Evolutionary conservation across 352 stramenopile genomes (phyloP), one percentile per base, ranked within the genome.

Genomic region (Pythium folliculosum): DNA sequence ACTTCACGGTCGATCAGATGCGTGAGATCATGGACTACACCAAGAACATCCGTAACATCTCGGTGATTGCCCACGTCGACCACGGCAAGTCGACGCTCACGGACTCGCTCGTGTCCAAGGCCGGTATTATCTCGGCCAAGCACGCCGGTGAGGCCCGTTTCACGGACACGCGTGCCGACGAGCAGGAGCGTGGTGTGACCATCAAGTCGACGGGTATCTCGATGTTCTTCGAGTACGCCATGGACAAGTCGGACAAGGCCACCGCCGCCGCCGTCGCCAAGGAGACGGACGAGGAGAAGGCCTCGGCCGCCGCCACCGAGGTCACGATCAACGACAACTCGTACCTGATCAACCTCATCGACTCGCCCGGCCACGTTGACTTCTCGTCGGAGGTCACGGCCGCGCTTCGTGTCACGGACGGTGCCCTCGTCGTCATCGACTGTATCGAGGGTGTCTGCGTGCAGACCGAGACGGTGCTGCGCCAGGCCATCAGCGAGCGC

Each of bases 31-130:
- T 94, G 86, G 97, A 99, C 94, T 95, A 99, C 83, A 99, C 98
- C 78, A 96, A 99, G 90, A 99, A 99, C 90, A 99, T 99, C 89
- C 95, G 98, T 92, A 99, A 98, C 78, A 99, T 99, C 95, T 99
- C 93, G 71, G 97, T 99, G 71, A 99, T 99, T 88, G 98, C 97
- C 63, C 98, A 99, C 92, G 97, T 99, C 69, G 98, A 99, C 84
- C 97, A 99, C 96, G 98, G 98, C 72, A 99, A 99, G 87, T 99
- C 97, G 50, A 99, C 97, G 51, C 80, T 99, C 61, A 99, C 97
- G 23, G 97, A 99, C 81, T 99, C 94, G 56, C 90, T 99, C 23
- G 97, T 99, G 73, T 98, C 97, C 76, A 99, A 99, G 89, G 97
- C 97, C 62, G 97, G 97, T 89, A 99, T 99, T 79, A 99, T 99